Base-by-base conservation (phyloP, 1,139 yeast species). In the Sugiyamaella paludigena region DNA sequence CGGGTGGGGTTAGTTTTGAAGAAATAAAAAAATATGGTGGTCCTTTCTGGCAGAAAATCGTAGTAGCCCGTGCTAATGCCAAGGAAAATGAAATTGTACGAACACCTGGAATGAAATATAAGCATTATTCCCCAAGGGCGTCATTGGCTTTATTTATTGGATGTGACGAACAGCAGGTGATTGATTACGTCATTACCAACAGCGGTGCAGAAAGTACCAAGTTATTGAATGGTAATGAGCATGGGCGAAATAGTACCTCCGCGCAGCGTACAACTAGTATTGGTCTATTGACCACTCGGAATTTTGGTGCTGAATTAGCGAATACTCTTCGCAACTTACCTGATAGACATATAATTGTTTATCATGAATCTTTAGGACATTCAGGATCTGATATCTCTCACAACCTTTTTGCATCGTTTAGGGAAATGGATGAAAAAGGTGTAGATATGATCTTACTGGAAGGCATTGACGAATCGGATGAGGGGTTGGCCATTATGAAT, bases 61-160 rank as follows among this genome's bases (percentile, higher is more conserved):
- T 78, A 1, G 70, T 85, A 4, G 94, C 87, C 1, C 82, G 80
- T 57, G 78, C 80, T 53, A 78, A 80, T 0, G 88, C 91, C 0
- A 83, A 78, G 7, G 60, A 75, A 19, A 67, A 75, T 45, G 96
- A 86, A 60, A 75, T 82, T 0, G 98, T 91, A 0, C 78, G 86
- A 58, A 92, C 98, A 0, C 98, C 98, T 0, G 98, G 98, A 0
- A 92, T 92, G 98, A 92, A 92, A 64, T 92, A 92, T 65, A 82
- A 87, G 58, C 98, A 92, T 66, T 92, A 92, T 67, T 87, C 97
- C 0, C 98, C 98, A 1, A 77, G 78, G 2, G 96, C 97, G 0
- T 80, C 78, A 52, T 97, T 92, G 6, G 74, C 86, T 0, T 67
- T 91, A n/a, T 81, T 88, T 55, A 69, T 75, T 10, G 76, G 72